Conservation (phyloP, 1,284 basidiomycete genomes). For the Apiotrichum siamense region DNA sequence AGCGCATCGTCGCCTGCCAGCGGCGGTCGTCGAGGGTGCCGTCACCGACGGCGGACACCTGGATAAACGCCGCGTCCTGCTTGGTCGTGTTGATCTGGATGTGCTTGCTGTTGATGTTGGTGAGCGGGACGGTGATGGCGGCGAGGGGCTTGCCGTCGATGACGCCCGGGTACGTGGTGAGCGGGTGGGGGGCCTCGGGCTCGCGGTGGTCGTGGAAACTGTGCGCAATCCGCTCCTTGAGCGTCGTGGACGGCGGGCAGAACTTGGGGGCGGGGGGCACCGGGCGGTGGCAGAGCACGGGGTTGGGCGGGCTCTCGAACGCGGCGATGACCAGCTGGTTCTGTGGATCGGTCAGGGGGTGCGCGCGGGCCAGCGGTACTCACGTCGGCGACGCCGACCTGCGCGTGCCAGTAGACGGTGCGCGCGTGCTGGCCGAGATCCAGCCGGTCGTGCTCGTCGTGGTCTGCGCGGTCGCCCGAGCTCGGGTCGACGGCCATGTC, state of each 20-base stretch:
- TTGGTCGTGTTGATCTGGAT: neutral
- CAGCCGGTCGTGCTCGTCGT: neutral
- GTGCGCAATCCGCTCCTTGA: neutral
- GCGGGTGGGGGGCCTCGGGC: neutral
- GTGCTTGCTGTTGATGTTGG: conserved; percentile 2
- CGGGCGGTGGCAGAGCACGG: neutral
- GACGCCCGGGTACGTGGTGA: conserved; percentile 4
- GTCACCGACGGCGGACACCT: neutral
- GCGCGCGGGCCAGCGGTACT: neutral
- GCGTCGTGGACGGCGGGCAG: neutral
- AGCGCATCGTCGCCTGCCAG: neutral
- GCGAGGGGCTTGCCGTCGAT: conserved; percentile 9
- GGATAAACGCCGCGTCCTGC: neutral
- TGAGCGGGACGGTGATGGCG: conserved; percentile 2
- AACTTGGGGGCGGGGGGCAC: too few species aligned
- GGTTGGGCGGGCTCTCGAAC: conserved; percentile 2
- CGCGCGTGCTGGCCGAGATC: neutral
- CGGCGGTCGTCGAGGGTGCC: neutral
- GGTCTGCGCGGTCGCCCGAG: neutral
- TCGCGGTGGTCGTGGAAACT: neutral
- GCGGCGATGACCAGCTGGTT: neutral
- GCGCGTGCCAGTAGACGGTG: conserved; percentile 4
- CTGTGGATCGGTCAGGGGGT: neutral
- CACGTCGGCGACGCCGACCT: neutral
- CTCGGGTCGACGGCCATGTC: neutral